Evolutionary conservation across 1,139 yeast species (phyloP).

Genomic region (Pichia sp.): DNA sequence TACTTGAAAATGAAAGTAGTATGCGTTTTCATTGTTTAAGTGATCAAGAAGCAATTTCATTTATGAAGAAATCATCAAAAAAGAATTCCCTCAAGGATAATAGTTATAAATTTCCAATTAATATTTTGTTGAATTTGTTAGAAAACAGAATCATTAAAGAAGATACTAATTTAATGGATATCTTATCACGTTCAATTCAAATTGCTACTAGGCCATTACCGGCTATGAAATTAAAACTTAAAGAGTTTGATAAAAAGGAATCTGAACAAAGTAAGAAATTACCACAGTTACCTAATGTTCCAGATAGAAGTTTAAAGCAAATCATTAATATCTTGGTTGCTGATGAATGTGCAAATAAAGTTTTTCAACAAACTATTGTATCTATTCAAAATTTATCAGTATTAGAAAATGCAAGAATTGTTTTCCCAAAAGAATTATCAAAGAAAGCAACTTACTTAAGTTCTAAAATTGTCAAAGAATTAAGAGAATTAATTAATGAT

Average conservation of each 20-base stretch:
- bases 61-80: constrained; percentile 38
- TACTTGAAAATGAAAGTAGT: constrained; percentile 64
- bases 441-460: constrained; percentile 61
- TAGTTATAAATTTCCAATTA: constrained; percentile 62
- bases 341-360: constrained; percentile 79
- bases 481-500: constrained; percentile 45
- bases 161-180: constrained; percentile 71
- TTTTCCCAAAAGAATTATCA: constrained; percentile 66
- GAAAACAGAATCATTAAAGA: constrained; percentile 60
- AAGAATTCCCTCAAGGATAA: constrained; percentile 39
- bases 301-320: constrained; percentile 55
- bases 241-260: constrained; percentile 22
- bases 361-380: constrained; percentile 78
- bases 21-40: constrained; percentile 71
- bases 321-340: constrained; percentile 69
- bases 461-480: constrained; percentile 48
- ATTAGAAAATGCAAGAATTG: constrained; percentile 54
- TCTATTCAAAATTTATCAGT: constrained; percentile 75
- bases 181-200: constrained; percentile 67
- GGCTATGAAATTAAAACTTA: constrained; percentile 35
- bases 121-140: constrained; percentile 55
- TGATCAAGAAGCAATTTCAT: constrained; percentile 66
- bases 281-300: constrained; percentile 54
- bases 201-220: constrained; percentile 70
- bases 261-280: constrained; percentile 13